Base-by-base conservation (phyloP, 768 basidiomycete genomes). In the Harrya chromipes region DNA sequence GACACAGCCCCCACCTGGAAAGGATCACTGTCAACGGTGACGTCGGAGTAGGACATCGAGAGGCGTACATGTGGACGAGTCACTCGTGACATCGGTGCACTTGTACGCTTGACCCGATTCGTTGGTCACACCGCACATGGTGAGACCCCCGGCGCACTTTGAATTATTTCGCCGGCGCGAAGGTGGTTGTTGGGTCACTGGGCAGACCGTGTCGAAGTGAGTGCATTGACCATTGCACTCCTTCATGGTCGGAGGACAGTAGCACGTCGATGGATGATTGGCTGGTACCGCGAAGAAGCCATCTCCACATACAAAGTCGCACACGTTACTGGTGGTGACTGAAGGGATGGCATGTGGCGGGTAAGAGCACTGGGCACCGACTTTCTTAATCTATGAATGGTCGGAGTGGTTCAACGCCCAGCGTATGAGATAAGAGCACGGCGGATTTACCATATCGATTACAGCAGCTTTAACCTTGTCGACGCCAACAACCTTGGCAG, bases 311-410 rank as follows among this genome's bases (percentile, higher is more conserved):
- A 26, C 26, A 26, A 67, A 72, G 43, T 53, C 55, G 31, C 71
- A 74, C 16, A 51, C 60, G 16, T 58, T 52, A 19, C 34, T 48
- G 8, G 4, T 5, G 9, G 56, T 52, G 43, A 59, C 63, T 4
- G 54, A 29, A 11, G 64, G 53, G 7, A 24, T 40, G 0, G 60
- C 53, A 40, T 73, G 67, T n/a, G 46, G 47, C 8, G 72, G 72
- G 49, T 66, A 72, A 7, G 58, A 43, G 49, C 73, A 56, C 8
- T 26, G 26, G 26, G 6, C 34, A 34, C 60, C 59, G 0, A 39
- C 21, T 23, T 36, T 34, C 40, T 61, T 56, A 46, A 71, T 58
- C 72, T 70, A 29, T 17, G 11, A 47, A 23, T 26, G 26, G 26
- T 26, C 26, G 26, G 26, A 26, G 26, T 26, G 26, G n/a, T n/a